These are phyloP conservation scores for Chrysoporthe deuterocubensis DNA, from an alignment of 2,329 filamentous ascomycete genomes.

Conservation along the genomic window DNA sequence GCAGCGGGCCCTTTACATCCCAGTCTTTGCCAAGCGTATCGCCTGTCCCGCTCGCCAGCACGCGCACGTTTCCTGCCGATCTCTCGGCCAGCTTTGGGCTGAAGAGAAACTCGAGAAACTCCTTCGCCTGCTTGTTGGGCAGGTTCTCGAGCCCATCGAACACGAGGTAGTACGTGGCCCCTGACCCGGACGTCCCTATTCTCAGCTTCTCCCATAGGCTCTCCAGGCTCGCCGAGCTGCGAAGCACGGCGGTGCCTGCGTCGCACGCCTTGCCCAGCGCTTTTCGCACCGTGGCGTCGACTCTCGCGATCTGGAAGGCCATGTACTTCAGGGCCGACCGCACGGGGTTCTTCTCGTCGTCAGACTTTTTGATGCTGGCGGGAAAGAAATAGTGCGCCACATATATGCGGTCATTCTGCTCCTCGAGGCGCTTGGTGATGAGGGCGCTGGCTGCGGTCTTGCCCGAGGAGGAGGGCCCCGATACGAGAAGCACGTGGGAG, in stretches of 20 bases:
- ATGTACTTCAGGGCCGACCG: constrained; percentile 35
- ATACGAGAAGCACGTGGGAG: constrained; percentile 31
- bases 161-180: constrained; percentile 32
- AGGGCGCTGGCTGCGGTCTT: constrained; percentile 33
- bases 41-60: constrained; percentile 32
- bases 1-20: not conserved
- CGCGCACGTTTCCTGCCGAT: constrained; percentile 28
- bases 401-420: constrained; percentile 32
- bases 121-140: constrained; percentile 19
- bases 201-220: constrained; percentile 32
- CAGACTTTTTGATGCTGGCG: constrained; percentile 31
- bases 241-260: constrained; percentile 19
- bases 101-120: constrained; percentile 27
- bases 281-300: constrained; percentile 32
- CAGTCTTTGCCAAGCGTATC: constrained; percentile 4
- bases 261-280: constrained; percentile 33
- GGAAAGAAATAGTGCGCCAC: constrained; percentile 37
- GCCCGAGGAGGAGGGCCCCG: constrained; percentile 32
- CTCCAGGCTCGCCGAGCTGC: constrained; percentile 23
- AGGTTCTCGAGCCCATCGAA: constrained; percentile 36
- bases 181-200: constrained; percentile 29
- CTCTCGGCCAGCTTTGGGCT: constrained; percentile 22
- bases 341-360: constrained; percentile 32
- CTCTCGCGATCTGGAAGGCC: constrained; percentile 36
- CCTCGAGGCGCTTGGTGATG: constrained; percentile 35